Percentiles rank a stretch among this genome's conserved stretches.
Conservation (phyloP, 495 filamentous ascomycete species). For the Pseudoneurospora amorphoporcata region DNA sequence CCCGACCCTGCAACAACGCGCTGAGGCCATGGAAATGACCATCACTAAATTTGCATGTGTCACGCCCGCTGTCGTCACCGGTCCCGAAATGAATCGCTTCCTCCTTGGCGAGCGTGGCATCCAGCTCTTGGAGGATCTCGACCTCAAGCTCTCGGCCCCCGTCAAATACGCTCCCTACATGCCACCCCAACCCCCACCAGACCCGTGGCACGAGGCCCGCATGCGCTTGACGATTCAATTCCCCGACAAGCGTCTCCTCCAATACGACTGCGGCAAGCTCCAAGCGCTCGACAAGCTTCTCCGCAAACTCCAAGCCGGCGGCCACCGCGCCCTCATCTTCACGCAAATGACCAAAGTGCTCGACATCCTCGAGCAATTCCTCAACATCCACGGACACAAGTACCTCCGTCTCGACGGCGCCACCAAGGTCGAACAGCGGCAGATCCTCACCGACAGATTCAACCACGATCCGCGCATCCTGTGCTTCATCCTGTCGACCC, state of each 20-base stretch:
- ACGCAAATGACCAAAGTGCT: conserved; percentile 99
- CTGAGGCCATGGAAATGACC: conserved; percentile 57
- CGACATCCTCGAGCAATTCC: conserved; percentile 93
- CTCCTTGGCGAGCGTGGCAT: conserved; percentile 51
- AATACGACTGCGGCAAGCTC: conserved; percentile 97
- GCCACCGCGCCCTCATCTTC: conserved; percentile 92
- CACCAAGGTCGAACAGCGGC: conserved; percentile 90
- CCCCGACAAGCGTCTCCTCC: conserved; percentile 86
- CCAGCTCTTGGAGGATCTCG: conserved; percentile 45
- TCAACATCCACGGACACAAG: conserved; percentile 95
- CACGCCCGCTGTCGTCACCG: conserved; percentile 76
- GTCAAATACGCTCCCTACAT: conserved; percentile 38
- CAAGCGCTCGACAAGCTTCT: conserved; percentile 83
- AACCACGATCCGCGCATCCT: conserved; percentile 89
- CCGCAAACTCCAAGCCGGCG: conserved; percentile 75
- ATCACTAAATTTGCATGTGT: conserved; percentile 84
- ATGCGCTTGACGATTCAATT: conserved; percentile 93
- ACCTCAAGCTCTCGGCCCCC: conserved; percentile 34
- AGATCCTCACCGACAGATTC: conserved; percentile 92
- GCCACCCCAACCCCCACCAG: conserved; percentile 41
- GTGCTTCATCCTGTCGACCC: conserved; percentile 88
- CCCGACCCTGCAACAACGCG: conserved; percentile 59
- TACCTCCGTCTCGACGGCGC: conserved; percentile 85
- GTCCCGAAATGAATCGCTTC: conserved; percentile 55
- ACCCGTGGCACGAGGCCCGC: conserved; percentile 89